phyloP scores from a whole-genome alignment of 352 stramenopile genomes.

The Phytophthora palmivora region DNA sequence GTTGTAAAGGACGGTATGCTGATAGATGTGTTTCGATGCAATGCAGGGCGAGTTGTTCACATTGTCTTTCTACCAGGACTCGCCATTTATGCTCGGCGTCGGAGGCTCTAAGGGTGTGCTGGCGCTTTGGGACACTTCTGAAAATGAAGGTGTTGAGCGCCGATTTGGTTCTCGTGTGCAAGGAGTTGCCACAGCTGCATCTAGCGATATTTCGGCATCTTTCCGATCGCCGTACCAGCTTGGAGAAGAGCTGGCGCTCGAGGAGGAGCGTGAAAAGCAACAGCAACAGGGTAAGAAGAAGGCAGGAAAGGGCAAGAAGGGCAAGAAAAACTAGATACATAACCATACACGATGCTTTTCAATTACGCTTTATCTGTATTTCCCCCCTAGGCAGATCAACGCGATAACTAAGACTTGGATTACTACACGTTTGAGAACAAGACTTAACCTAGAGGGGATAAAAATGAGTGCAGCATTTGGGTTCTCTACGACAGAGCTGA shows the following conservation, averaged over 20 bases:
- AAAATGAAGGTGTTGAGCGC: conserved; percentile 87
- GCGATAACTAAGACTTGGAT: too few relatives aligned
- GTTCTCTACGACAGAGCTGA: conserved; percentile 1
- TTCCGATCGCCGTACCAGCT: conserved; percentile 81
- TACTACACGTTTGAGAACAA: too few relatives aligned
- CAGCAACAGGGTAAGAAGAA: conserved; percentile 63
- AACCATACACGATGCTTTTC: conserved; percentile 22
- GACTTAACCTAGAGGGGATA: too few relatives aligned
- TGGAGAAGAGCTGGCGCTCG: conserved; percentile 74
- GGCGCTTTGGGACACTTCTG: conserved; percentile 90
- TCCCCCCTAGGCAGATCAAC: background rate
- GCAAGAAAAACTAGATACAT: conserved; percentile 46
- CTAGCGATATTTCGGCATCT: conserved; percentile 67
- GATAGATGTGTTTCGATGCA: conserved; percentile 17
- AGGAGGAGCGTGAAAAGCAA: conserved; percentile 72
- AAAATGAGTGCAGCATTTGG: too few relatives aligned
- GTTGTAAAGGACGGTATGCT: background rate
- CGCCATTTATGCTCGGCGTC: conserved; percentile 90
- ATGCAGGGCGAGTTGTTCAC: conserved; percentile 89
- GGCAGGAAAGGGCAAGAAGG: conserved; percentile 42
- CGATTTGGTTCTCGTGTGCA: conserved; percentile 84
- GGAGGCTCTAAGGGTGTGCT: conserved; percentile 90
- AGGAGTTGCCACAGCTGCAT: conserved; percentile 29
- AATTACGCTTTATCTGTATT: conserved; percentile 9
- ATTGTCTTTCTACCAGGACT: conserved; percentile 91